Percentiles rank a stretch among this genome's conserved stretches.
phyloP scores from a whole-genome alignment of 495 filamentous ascomycete species.

The Aspergillus bertholletiae region DNA sequence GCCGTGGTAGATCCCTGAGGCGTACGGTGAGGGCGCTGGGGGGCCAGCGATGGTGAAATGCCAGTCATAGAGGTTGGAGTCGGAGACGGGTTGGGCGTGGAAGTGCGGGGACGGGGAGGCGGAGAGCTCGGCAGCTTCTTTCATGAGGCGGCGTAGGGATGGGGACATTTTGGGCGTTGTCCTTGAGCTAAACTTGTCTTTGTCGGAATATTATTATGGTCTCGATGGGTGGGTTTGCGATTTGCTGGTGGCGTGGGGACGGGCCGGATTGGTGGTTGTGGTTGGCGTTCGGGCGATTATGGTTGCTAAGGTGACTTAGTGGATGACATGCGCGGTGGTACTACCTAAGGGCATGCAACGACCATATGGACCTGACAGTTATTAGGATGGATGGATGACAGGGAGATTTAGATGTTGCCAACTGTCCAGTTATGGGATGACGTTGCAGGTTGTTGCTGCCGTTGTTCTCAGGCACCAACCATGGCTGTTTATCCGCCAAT shows the following conservation, averaged over 20 bases:
- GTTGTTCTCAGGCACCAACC: conserved; percentile 9
- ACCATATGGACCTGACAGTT: neutral
- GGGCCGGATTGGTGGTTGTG: neutral
- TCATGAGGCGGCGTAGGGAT: conserved; percentile 53
- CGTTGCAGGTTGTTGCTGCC: neutral
- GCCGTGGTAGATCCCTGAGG: conserved; percentile 85
- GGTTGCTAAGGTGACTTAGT: neutral
- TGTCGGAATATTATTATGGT: neutral
- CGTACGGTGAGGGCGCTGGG: conserved; percentile 74
- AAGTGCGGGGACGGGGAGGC: conserved; percentile 74
- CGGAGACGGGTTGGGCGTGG: conserved; percentile 69
- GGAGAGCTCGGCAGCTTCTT: conserved; percentile 83
- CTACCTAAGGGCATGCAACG: neutral
- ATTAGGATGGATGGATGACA: neutral
- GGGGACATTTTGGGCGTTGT: conserved; percentile 28
- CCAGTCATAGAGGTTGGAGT: conserved; percentile 95
- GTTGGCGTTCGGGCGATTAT: neutral
- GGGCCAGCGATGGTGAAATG: conserved; percentile 97
- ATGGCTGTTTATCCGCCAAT: too few relatives aligned
- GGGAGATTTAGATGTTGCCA: neutral
- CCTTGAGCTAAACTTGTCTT: neutral
- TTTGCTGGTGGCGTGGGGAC: neutral
- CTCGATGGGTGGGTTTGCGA: neutral
- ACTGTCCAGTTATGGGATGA: neutral
- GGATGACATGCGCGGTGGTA: conserved; percentile 6